Base-by-base conservation (phyloP, 805 yeast genomes). In the Blastobotrys americana region DNA sequence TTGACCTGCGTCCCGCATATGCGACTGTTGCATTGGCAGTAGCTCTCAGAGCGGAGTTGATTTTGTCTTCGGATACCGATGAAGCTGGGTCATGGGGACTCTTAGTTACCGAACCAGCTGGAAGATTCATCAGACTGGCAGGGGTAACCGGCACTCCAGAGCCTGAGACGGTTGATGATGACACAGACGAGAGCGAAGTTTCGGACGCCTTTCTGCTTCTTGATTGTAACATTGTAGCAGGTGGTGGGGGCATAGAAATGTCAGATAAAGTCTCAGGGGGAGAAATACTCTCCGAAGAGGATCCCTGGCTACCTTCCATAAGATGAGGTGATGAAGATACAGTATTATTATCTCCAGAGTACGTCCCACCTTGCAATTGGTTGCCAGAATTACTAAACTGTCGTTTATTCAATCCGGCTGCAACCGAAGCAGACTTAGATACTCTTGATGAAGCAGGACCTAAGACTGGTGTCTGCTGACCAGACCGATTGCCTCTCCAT, bases 51-150 rank as follows among this genome's bases (percentile, higher is more conserved):
- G 53, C 59, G 37, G 31, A 25, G 31, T 25, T 25, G 31, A 25
- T 37, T 52, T 41, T 39, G 51, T 42, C 52, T 41, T 15, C 53
- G 43, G n/a, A 49, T 51, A 19, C 50, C 54, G 18, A 43, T 46
- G 19, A 46, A 16, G 34, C 18, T 17, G 21, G 15, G 19, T 10
- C 18, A n/a, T 10, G 33, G 10, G 21, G 31, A 13, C 31, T 25
- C 31, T 25, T 25, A 25, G 8, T 25, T 48, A 44, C 22, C 61
- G 59, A 43, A 59, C 58, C 43, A 2, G 41, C 40, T 10, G 36
- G 53, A 13, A 59, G 51, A 36, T 59, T 59, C 64, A 59, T 59
- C 23, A 59, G 48, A 33, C 55, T 59, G 15, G 64, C 61, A 1
- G 64, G 64, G 3, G 64, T 59, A n/a, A 52, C 62, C 4, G 63